These are phyloP conservation scores for Suillus decipiens DNA, from an alignment of 768 basidiomycete genomes.

Conservation along the genomic window DNA sequence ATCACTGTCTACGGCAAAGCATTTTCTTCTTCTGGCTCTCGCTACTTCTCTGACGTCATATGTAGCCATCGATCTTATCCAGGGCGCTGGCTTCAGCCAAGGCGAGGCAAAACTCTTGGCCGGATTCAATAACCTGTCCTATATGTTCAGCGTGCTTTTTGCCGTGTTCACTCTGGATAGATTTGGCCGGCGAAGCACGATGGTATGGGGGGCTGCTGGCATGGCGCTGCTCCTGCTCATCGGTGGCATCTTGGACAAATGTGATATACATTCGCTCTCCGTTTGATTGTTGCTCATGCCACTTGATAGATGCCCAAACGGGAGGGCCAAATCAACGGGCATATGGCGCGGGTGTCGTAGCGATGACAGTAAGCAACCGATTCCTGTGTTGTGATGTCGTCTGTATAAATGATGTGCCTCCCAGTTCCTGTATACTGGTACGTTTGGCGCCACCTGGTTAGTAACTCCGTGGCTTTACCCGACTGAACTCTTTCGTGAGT, in stretches of 20 bases:
- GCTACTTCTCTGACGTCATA: neutral
- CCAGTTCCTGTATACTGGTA: slow-evolving; percentile 16
- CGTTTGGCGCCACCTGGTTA: slow-evolving; percentile 14
- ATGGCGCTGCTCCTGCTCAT: slow-evolving; percentile 7
- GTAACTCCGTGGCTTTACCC: slow-evolving; percentile 16
- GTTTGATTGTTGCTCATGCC: neutral
- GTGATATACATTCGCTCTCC: neutral
- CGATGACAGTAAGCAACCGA: neutral
- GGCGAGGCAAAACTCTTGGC: slow-evolving; percentile 11
- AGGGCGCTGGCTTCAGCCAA: slow-evolving; percentile 13
- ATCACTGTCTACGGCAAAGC: slow-evolving; percentile 12
- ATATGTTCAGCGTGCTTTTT: slow-evolving; percentile 15
- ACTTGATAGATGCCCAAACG: slow-evolving; percentile 7
- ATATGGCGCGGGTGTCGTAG: neutral
- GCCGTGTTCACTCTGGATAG: slow-evolving; percentile 15
- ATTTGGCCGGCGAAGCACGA: slow-evolving; percentile 11
- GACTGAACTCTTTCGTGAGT: slow-evolving; percentile 15
- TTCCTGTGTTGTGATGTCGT: neutral
- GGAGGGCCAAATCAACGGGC: slow-evolving; percentile 6
- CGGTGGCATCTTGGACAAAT: slow-evolving; percentile 13
- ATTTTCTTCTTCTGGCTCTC: neutral
- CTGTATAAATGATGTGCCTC: neutral
- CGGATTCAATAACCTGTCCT: slow-evolving; percentile 11
- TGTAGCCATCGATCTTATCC: slow-evolving; percentile 11
- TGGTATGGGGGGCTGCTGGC: slow-evolving; percentile 13